A percentile compares a stretch with the other conserved stretches of the same genome.
Evolutionary conservation across 495 filamentous ascomycete genomes (phyloP).

Genomic region (Lophium mytilinum): DNA sequence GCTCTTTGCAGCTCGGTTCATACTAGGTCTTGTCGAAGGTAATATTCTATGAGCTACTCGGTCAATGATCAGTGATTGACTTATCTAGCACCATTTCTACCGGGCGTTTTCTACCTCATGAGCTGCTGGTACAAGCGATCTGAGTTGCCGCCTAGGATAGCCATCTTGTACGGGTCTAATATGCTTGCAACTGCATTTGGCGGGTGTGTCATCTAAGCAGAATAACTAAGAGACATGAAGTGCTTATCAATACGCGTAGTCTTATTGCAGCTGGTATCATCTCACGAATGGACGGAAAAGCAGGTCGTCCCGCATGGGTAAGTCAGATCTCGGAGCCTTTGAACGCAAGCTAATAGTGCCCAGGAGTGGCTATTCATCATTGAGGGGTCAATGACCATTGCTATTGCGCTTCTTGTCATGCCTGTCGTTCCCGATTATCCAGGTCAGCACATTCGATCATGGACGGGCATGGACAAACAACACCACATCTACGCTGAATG

Average conservation of each 20-base stretch:
- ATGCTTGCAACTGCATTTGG: constrained; percentile 58
- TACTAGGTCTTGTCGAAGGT: constrained; percentile 50
- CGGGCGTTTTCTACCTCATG: constrained; percentile 43
- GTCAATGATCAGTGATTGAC: no score
- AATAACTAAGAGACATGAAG: no score
- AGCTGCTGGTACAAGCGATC: constrained; percentile 50
- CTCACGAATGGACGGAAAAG: constrained; percentile 37
- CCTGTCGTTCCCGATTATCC: constrained; percentile 42
- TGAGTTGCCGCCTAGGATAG: constrained; percentile 45
- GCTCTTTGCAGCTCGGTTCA: constrained; percentile 59
- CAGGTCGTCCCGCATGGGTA: constrained; percentile 41
- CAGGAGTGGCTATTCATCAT: constrained; percentile 37
- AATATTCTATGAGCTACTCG: no score
- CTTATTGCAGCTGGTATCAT: constrained; percentile 52
- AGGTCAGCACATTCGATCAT: constrained; percentile 30
- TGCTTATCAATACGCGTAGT: no score
- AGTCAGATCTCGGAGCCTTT: no score
- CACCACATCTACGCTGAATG: neutral
- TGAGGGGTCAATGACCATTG: constrained; percentile 37
- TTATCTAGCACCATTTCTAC: constrained; percentile 11
- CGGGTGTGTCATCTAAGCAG: constrained; percentile 24
- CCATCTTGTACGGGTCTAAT: constrained; percentile 56
- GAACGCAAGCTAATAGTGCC: no score
- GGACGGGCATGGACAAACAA: constrained; percentile 35
- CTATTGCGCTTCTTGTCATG: constrained; percentile 31